Conservation (phyloP, 2,329 filamentous ascomycete genomes). For the Fusarium mangiferae region DNA sequence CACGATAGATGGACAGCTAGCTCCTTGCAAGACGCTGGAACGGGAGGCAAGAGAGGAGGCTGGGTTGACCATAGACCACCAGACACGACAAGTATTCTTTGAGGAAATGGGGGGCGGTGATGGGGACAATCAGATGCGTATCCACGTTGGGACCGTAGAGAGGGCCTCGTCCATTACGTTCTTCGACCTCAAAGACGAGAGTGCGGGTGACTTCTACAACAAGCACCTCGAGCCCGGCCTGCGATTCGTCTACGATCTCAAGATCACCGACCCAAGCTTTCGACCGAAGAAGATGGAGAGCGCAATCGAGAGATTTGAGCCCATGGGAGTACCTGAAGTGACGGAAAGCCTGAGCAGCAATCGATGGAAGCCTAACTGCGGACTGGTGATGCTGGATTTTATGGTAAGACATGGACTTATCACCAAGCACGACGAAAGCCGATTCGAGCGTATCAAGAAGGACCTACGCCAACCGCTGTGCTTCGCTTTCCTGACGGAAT, state of each 20-base stretch:
- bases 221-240: conserved; percentile 52
- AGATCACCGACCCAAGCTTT: conserved; percentile 40
- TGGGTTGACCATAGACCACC: conserved; percentile 28
- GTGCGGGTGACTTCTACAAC: conserved; percentile 43
- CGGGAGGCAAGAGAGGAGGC: conserved; percentile 51
- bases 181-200: conserved; percentile 48
- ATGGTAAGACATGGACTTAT: conserved; percentile 47
- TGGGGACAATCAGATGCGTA: neutral
- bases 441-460: conserved; percentile 33
- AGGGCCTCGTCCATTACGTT: conserved; percentile 46
- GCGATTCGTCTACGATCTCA: conserved; percentile 52
- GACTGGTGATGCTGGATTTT: conserved; percentile 53
- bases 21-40: conserved; percentile 43
- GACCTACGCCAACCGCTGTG: conserved; percentile 43
- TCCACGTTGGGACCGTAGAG: conserved; percentile 38
- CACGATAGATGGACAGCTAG: conserved; percentile 24
- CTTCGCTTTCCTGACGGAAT: conserved; percentile 38
- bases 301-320: conserved; percentile 44
- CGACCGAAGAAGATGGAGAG: conserved; percentile 41
- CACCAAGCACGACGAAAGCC: conserved; percentile 36
- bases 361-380: conserved; percentile 54
- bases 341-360: conserved; percentile 40
- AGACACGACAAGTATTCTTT: conserved; percentile 28
- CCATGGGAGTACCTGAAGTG: conserved; percentile 46
- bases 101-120: neutral